Evolutionary conservation across 805 yeast species (phyloP), one percentile per base, ranked within the genome.

Genomic region (Saccharomycopsis javanensis): DNA sequence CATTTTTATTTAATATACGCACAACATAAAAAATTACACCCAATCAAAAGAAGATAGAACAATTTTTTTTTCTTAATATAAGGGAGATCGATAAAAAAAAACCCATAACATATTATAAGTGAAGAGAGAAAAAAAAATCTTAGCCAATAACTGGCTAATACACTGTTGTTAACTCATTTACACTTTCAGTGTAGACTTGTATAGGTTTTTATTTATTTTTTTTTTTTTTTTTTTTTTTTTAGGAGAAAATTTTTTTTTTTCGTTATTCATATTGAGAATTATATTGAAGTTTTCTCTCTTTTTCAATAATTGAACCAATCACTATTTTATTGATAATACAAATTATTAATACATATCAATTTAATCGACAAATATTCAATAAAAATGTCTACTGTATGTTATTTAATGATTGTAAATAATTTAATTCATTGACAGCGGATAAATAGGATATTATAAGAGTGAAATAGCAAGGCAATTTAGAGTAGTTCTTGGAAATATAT

Each of bases 331-430:
- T 31, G 11, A 4, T 31, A 5, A 20, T 42, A 20, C 11, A 20
- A 20, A 42, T 23, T 20, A 20, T 20, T 11, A 42, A 18, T 27
- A 38, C 11, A 20, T 42, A 42, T 42, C 48, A 42, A n/a, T 42
- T 16, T n/a, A 42, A 42, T 42, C 42, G 23, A 42, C 25, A 42
- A 42, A 42, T 42, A 42, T 15, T 42, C 28, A 42, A 42, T 20
- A 20, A 42, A 42, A 42, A 42, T 42, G 48, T 42, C 48, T 42
- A 42, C 48, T 20, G 48, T 42, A 42, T n/a, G 48, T 42, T n/a
- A 20, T 23, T 20, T 42, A 20, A 15, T 10, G 6, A 42, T 35
- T 3, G 4, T 10, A 15, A 42, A 10, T 20, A 11, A 3, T 42
- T 42, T 20, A 20, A 11, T 23, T n/a, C n/a, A n/a, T n/a, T n/a